Base-by-base conservation (phyloP, 1,139 yeast species). In the Sugiyamaella castrensis region DNA sequence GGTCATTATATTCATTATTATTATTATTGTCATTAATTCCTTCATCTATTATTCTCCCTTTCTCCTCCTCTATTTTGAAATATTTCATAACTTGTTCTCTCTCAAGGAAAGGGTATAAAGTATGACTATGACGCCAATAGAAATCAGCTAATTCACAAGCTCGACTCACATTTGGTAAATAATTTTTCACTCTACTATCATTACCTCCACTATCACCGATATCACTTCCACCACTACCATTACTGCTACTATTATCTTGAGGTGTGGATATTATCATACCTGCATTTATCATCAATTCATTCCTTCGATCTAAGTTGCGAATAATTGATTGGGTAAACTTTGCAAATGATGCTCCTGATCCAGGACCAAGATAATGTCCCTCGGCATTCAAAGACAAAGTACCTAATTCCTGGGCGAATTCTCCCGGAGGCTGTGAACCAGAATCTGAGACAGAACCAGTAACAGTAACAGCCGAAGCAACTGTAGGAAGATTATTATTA, bases 341-440 rank as follows among this genome's bases (percentile, higher is more conserved):
- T 12, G 60, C 60, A 53, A 57, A 57, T 16, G 59, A 57, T 10
- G 55, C 50, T 2, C 60, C 60, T 6, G 60, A 57, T 2, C 57
- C 60, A 2, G 60, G 60, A 1, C 60, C 60, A n/a, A 57, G 48
- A 43, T 55, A 57, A 19, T 51, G 57, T 10, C 60, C 60, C 29
- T 56, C 59, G 3, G 59, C 56, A 13, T 50, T 48, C 27, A 57
- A 47, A 10, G 60, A 55, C 28, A 55, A 26, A 1, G 47, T 46
- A 2, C 59, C 59, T 35, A 57, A 37, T 10, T 47, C 57, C 30
- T 48, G 51, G 4, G 55, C 52, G 9, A 56, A 35, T 13, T 40
- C 51, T 8, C 48, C 39, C 4, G 15, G 35, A 6, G 16, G 30
- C 11, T 19, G 8, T 19, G 12, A 8, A n/a, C 19, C 15, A 9